Conservation (phyloP, 148 eudicot genomes). For the Suaeda aralocaspica region DNA sequence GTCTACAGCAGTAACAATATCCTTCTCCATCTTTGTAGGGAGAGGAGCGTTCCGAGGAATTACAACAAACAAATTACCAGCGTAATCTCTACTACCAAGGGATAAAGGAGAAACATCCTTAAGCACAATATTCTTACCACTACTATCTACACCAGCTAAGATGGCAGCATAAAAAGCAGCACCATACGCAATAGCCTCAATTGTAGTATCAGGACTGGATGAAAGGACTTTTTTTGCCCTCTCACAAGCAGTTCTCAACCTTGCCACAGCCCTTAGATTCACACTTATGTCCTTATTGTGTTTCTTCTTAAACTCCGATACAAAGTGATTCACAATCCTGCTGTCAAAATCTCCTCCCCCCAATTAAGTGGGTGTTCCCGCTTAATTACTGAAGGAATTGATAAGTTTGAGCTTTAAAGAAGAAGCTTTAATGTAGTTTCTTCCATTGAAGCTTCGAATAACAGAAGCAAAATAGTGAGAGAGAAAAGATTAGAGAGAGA, state of each 20-base stretch:
- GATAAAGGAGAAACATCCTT: constrained; percentile 4
- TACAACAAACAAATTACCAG: background rate
- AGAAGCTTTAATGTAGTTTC: too few species aligned
- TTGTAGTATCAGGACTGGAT: background rate
- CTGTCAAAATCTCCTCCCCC: background rate
- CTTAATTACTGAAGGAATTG: too few species aligned
- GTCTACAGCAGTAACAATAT: background rate
- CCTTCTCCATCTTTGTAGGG: background rate
- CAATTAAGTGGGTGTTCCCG: background rate
- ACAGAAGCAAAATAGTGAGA: too few species aligned
- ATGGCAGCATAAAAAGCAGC: constrained; percentile 8
- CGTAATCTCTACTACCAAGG: too few species aligned
- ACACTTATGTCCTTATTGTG: background rate
- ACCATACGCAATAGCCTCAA: constrained; percentile 8
- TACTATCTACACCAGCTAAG: background rate
- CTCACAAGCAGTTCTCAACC: constrained; percentile 3
- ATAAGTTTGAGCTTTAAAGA: too few species aligned
- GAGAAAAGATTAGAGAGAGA: too few species aligned
- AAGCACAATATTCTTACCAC: background rate
- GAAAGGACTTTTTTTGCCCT: background rate
- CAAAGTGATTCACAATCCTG: background rate
- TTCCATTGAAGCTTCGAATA: too few species aligned
- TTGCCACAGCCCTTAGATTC: background rate
- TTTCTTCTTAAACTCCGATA: background rate
- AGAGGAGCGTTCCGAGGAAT: background rate